Base-by-base conservation (phyloP, 306 rosid genomes). In the Pyrus betulifolia region DNA sequence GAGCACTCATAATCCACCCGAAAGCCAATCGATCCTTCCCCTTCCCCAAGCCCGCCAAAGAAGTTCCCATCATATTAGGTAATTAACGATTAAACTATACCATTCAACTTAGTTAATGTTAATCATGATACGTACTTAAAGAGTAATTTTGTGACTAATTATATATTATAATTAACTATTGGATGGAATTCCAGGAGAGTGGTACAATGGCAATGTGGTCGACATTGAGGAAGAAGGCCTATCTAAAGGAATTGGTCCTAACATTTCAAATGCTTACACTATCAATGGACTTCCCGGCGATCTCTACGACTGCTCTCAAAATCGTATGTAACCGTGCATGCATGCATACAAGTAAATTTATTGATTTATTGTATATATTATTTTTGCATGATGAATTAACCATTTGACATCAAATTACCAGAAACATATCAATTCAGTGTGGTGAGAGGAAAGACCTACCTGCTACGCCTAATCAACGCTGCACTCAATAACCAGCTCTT, bases 261-360 rank as follows among this genome's bases (percentile, higher is more conserved):
- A 54, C 0, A 5, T 0, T 1, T 89, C 98, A 6, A 25, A 79
- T 35, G 96, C 91, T 4, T 90, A 79, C 72, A 86, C 92, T 10
- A 93, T 90, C 25, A 93, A 90, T 69, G 97, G 96, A 54, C 71
- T 69, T 25, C 92, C 93, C 1, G 87, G 98, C n/a, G 85, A 90
- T 83, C 64, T 72, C 18, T 90, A 87, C 52, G 42, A 71, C 2
- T 90, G 94, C 84, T 76, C 94, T 52, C 46, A 69, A 78, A 79
- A 80, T 22, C 60, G 96, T 93, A 79, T 33, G 76, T 49, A 19
- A 67, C 19, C 44, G 8, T 3, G 15, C 23, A 51, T 55, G 42
- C 17, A 51, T 55, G 42, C 27, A 55, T 55, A 4, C 61, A 15
- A 23, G 4, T 21, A 55, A 55, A 19, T 55, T 21, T 55, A 55